phyloP scores from a whole-genome alignment of 2,329 filamentous ascomycete genomes.

The Leptographium procerum region DNA sequence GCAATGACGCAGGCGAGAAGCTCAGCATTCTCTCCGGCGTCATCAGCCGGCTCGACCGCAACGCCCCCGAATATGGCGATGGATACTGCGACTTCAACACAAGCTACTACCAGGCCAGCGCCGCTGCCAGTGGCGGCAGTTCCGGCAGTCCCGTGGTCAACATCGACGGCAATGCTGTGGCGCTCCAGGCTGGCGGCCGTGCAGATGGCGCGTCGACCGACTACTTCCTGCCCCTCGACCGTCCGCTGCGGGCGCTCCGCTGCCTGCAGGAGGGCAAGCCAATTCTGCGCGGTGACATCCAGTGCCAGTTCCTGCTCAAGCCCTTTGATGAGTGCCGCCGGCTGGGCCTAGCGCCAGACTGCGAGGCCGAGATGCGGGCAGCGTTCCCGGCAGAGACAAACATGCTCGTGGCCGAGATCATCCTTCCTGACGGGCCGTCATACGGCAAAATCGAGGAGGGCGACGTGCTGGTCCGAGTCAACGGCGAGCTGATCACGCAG shows the following conservation, averaged over 20 bases:
- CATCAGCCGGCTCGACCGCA: slow-evolving; percentile 89
- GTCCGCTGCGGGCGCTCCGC: slow-evolving; percentile 74
- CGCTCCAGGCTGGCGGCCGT: slow-evolving; percentile 85
- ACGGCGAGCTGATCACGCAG: slow-evolving; percentile 83
- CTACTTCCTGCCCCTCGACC: slow-evolving; percentile 90
- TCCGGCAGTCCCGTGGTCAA: slow-evolving; percentile 98
- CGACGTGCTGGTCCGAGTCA: slow-evolving; percentile 86
- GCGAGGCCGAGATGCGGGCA: slow-evolving; percentile 75
- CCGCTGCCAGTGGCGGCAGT: slow-evolving; percentile 89
- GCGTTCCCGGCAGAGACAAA: slow-evolving; percentile 87
- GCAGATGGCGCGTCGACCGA: slow-evolving; percentile 93
- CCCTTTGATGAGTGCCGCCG: slow-evolving; percentile 94
- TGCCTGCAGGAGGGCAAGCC: slow-evolving; percentile 67
- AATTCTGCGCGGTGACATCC: slow-evolving; percentile 88
- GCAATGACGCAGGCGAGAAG: slow-evolving; percentile 97
- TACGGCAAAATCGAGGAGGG: slow-evolving; percentile 84
- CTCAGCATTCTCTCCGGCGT: slow-evolving; percentile 95
- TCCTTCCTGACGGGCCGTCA: slow-evolving; percentile 82
- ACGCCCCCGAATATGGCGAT: slow-evolving; percentile 94
- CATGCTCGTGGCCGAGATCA: slow-evolving; percentile 92
- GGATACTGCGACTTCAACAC: slow-evolving; percentile 96
- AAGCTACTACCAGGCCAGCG: slow-evolving; percentile 95
- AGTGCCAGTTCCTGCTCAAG: slow-evolving; percentile 94
- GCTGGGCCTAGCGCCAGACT: slow-evolving; percentile 70
- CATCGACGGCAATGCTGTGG: slow-evolving; percentile 83